Conservation (phyloP, 192 early-diverging fungal species). For the Paraglomus brasilianum region DNA sequence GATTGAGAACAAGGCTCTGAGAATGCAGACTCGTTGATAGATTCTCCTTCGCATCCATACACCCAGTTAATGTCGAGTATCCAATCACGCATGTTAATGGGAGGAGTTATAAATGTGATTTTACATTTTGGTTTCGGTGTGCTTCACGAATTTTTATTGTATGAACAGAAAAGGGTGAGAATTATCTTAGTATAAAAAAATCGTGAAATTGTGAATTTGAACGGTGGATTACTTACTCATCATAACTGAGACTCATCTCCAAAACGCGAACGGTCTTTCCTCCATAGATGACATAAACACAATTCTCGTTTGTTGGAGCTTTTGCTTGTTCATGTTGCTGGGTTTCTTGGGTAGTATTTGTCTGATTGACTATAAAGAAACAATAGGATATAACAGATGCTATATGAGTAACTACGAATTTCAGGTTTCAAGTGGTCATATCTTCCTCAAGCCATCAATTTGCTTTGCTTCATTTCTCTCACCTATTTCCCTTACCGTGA, state of each 20-base stretch:
- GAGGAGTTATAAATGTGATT: neutral
- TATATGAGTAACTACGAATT: neutral
- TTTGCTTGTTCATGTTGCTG: too few species aligned
- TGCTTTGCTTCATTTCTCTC: too few species aligned
- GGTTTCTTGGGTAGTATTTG: conserved; percentile 27
- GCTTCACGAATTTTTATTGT: too few species aligned
- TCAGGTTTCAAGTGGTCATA: neutral
- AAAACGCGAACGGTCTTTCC: conserved; percentile 40
- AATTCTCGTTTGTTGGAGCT: conserved; percentile 17
- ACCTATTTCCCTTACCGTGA: conserved; percentile 37
- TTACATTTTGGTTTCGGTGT: neutral
- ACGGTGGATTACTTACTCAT: too few species aligned
- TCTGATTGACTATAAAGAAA: neutral
- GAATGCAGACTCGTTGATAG: conserved; percentile 7
- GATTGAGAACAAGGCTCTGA: conserved; percentile 20
- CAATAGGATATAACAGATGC: neutral
- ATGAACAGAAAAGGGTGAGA: too few species aligned
- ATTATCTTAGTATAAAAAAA: too few species aligned
- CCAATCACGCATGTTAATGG: neutral
- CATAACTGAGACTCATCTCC: too few species aligned
- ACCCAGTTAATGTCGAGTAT: neutral
- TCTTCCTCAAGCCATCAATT: too few species aligned
- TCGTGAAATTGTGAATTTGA: too few species aligned
- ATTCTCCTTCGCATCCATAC: neutral
- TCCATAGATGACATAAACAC: conserved; percentile 41